Evolutionary conservation across 2,329 filamentous ascomycete species (phyloP).

Genomic region (Neofusicoccum sp.): DNA sequence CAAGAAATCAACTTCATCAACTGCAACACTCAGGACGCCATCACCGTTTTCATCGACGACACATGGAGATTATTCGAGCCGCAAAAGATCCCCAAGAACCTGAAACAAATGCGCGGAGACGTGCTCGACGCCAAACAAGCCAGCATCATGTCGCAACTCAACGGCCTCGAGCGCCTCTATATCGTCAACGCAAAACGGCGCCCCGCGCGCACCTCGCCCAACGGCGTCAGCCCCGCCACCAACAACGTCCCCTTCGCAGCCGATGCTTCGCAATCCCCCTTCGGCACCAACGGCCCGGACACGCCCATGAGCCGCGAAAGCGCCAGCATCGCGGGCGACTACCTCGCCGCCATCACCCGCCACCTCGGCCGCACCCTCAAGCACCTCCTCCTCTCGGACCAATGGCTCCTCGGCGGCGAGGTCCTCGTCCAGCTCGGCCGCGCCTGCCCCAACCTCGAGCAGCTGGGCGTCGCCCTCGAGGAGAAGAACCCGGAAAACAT

Average conservation of each 20-base stretch:
- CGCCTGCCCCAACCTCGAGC: slow-evolving; percentile 57
- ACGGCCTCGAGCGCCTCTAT: slow-evolving; percentile 52
- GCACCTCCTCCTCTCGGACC: slow-evolving; percentile 57
- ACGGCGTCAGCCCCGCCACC: slow-evolving; percentile 22
- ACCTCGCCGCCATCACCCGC: slow-evolving; percentile 51
- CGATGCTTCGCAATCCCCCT: slow-evolving; percentile 18
- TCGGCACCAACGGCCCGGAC: neutral
- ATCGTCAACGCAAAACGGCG: slow-evolving; percentile 43
- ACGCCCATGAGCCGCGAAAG: slow-evolving; percentile 10
- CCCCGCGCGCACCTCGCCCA: slow-evolving; percentile 24
- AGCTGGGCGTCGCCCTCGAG: slow-evolving; percentile 56
- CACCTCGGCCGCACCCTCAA: slow-evolving; percentile 53
- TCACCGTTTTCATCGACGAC: slow-evolving; percentile 55
- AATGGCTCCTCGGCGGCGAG: slow-evolving; percentile 52
- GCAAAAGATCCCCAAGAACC: slow-evolving; percentile 29
- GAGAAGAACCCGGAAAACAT: slow-evolving; percentile 48
- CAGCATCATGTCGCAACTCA: slow-evolving; percentile 43
- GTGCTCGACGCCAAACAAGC: slow-evolving; percentile 45
- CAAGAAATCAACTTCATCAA: slow-evolving; percentile 56
- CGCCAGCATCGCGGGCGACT: slow-evolving; percentile 38
- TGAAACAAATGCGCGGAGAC: slow-evolving; percentile 53
- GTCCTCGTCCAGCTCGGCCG: slow-evolving; percentile 53
- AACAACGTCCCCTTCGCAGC: slow-evolving; percentile 27
- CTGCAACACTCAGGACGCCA: slow-evolving; percentile 34
- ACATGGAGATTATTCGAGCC: slow-evolving; percentile 47